Evolutionary conservation across 2,329 filamentous ascomycete genomes (phyloP).

Genomic region (Phaeosphaeria sp.): DNA sequence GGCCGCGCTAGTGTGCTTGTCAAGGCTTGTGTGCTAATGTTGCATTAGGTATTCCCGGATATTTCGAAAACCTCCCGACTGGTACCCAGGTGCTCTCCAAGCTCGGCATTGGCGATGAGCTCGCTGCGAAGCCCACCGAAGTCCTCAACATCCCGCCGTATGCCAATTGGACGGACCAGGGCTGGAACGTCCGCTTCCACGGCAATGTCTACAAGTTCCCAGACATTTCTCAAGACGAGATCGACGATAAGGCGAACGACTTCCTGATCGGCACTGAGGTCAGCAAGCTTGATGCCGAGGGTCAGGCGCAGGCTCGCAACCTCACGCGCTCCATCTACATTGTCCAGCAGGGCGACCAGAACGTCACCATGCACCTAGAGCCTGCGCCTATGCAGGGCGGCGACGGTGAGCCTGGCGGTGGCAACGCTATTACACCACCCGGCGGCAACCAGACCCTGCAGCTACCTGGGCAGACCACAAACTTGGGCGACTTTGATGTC

Average conservation of each 20-base stretch:
- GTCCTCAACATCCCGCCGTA: conserved; percentile 72
- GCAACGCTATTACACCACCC: conserved; percentile 58
- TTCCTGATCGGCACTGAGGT: conserved; percentile 73
- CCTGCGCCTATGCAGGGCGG: conserved; percentile 65
- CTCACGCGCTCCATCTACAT: conserved; percentile 76
- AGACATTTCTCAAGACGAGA: conserved; percentile 67
- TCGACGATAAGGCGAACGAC: conserved; percentile 72
- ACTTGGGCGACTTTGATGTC: conserved; percentile 74
- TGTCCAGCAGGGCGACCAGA: conserved; percentile 72
- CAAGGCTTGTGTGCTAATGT: conserved; percentile 28
- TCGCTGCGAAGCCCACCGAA: conserved; percentile 70
- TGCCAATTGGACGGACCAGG: conserved; percentile 79
- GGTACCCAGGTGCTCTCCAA: conserved; percentile 67
- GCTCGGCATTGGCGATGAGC: conserved; percentile 66
- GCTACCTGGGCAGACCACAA: conserved; percentile 70
- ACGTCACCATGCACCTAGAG: conserved; percentile 69
- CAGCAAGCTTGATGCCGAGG: conserved; percentile 61
- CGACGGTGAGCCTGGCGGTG: conserved; percentile 56
- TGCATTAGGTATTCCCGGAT: conserved; percentile 64
- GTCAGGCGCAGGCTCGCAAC: conserved; percentile 75
- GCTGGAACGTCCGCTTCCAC: conserved; percentile 78
- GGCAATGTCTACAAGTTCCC: conserved; percentile 85
- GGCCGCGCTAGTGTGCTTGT: conserved; percentile 10
- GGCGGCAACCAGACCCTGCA: conserved; percentile 69
- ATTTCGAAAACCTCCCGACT: conserved; percentile 69